A percentile compares a stretch with the other conserved stretches of the same genome.
Conservation (phyloP, 2,329 filamentous ascomycete species). For the Clarireedia hainanense region DNA sequence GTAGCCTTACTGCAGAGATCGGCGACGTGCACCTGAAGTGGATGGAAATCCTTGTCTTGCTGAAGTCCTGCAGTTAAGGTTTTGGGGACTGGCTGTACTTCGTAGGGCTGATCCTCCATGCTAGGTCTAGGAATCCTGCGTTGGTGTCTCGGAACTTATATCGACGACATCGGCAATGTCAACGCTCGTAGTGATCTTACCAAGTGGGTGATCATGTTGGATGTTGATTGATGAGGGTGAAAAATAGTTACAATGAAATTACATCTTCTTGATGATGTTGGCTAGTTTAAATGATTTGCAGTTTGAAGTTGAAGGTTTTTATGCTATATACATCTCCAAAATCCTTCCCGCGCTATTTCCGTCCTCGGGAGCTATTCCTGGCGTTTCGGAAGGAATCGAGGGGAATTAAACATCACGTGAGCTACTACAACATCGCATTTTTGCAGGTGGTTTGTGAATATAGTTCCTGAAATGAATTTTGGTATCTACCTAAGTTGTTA, state of each 20-base stretch:
- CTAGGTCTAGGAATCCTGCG: background rate
- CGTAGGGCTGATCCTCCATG: background rate
- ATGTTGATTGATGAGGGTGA: background rate
- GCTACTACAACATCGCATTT: background rate
- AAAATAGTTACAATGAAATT: background rate
- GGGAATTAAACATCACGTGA: background rate
- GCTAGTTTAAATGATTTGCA: background rate
- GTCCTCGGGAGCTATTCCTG: background rate
- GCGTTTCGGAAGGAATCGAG: background rate
- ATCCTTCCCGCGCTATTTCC: background rate
- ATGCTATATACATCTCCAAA: background rate
- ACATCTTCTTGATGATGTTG: background rate
- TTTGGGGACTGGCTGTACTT: background rate
- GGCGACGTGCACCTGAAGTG: background rate
- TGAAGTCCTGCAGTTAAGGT: background rate
- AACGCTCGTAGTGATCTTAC: background rate
- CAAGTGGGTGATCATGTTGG: too few relatives aligned
- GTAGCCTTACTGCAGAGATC: background rate
- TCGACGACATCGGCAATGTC: background rate
- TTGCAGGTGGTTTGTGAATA: background rate
- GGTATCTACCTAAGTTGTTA: background rate
- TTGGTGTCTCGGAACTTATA: background rate
- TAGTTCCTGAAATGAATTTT: background rate
- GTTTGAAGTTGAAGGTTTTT: background rate
- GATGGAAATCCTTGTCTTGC: background rate